A percentile compares a stretch with the other conserved stretches of the same genome.
These are phyloP conservation scores for Candida endomychidarum DNA, from an alignment of 805 yeast species.

Conservation along the genomic window DNA sequence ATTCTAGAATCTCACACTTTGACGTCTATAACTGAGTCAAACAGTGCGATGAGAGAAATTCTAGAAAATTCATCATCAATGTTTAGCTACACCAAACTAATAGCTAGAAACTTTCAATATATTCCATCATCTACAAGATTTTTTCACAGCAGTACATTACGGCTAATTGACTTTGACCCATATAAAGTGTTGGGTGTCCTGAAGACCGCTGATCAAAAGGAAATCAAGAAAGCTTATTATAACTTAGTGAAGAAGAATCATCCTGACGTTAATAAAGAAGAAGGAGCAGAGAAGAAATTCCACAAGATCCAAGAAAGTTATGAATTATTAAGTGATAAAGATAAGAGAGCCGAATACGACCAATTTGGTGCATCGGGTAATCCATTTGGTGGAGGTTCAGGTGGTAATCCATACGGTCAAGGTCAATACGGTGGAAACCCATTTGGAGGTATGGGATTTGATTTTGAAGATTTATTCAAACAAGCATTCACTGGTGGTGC, in stretches of 20 bases:
- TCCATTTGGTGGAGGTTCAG: constrained; percentile 41
- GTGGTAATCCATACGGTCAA: constrained; percentile 39
- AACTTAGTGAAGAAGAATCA: constrained; percentile 91
- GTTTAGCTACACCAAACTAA: constrained; percentile 2
- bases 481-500: constrained; percentile 48
- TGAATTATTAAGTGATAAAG: constrained; percentile 83
- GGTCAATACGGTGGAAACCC: constrained; percentile 45
- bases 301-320: constrained; percentile 94
- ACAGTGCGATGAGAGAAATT: constrained; percentile 7
- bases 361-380: constrained; percentile 73
- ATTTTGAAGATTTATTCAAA: constrained; percentile 45
- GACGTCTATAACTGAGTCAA: not conserved
- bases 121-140: constrained; percentile 2
- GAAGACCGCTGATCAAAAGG: constrained; percentile 67
- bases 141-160: constrained; percentile 1
- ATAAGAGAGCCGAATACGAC: constrained; percentile 85
- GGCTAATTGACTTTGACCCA: constrained; percentile 60
- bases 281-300: constrained; percentile 82
- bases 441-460: constrained; percentile 53
- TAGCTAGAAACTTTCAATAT: constrained; percentile 6
- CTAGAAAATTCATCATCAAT: constrained; percentile 6
- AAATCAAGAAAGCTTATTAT: constrained; percentile 92
- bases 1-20: constrained; percentile 11
- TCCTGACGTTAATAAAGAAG: constrained; percentile 94
- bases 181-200: constrained; percentile 80